Percentiles rank a stretch among this genome's conserved stretches.
Evolutionary conservation across 768 basidiomycete species (phyloP).

Genomic region (Boletales sp.): DNA sequence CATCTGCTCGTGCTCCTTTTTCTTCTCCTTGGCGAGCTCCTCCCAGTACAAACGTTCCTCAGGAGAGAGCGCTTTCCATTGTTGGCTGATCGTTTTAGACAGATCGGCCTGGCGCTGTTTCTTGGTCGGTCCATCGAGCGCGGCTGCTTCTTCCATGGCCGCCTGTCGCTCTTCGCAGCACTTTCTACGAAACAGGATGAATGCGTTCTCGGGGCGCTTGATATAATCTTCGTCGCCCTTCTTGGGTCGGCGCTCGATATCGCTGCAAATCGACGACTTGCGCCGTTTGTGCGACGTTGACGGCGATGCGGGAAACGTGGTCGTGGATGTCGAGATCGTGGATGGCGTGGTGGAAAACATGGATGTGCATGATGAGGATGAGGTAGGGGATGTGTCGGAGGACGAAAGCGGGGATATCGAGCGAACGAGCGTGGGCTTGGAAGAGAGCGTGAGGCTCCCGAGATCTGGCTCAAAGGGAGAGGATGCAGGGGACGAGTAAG

Average conservation of each 20-base stretch:
- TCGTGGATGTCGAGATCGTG: slow-evolving; percentile 25
- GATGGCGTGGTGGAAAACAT: slow-evolving; percentile 39
- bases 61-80: slow-evolving; percentile 66
- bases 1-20: slow-evolving; percentile 72
- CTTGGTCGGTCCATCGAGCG: slow-evolving; percentile 45
- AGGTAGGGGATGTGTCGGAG: slow-evolving; percentile 12
- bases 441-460: slow-evolving; percentile 41
- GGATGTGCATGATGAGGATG: slow-evolving; percentile 38
- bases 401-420: slow-evolving; percentile 41
- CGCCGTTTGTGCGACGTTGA: slow-evolving; percentile 46
- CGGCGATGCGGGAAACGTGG: slow-evolving; percentile 30
- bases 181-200: slow-evolving; percentile 79
- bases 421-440: slow-evolving; percentile 36
- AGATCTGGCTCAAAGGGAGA: slow-evolving; percentile 77
- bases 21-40: slow-evolving; percentile 71
- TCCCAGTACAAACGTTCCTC: slow-evolving; percentile 76
- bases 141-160: slow-evolving; percentile 45
- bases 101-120: slow-evolving; percentile 77
- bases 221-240: slow-evolving; percentile 81
- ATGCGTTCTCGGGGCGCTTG: slow-evolving; percentile 81
- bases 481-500: slow-evolving; percentile 60
- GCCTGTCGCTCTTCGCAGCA: slow-evolving; percentile 71
- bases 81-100: slow-evolving; percentile 77
- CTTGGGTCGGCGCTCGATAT: slow-evolving; percentile 46
- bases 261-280: slow-evolving; percentile 47